These are phyloP conservation scores for Deinandra increscens DNA, from an alignment of 129 eudicot genomes.

Conservation along the genomic window DNA sequence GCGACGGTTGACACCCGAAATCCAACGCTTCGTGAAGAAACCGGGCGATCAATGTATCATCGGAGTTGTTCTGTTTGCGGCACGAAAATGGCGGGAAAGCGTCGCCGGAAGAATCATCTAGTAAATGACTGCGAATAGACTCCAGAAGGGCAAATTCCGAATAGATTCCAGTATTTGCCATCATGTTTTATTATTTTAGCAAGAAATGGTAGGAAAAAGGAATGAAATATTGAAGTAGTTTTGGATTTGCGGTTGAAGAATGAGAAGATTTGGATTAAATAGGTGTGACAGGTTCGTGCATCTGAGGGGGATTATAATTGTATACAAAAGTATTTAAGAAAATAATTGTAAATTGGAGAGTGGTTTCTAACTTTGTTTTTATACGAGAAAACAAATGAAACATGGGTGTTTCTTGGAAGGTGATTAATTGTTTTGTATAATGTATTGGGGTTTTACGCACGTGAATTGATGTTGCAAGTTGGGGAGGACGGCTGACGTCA, in stretches of 20 bases:
- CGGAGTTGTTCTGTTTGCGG: slow-evolving; percentile 50
- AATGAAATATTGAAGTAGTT: no score
- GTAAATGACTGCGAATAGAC: slow-evolving; percentile 45
- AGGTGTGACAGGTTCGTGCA: slow-evolving; percentile 40
- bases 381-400: no score
- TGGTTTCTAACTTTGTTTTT: slow-evolving; percentile 32
- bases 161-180: slow-evolving; percentile 31
- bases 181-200: slow-evolving; percentile 19
- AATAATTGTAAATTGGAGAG: no score
- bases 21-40: slow-evolving; percentile 37
- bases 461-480: slow-evolving; percentile 6
- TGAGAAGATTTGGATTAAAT: slow-evolving; percentile 28
- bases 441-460: not conserved
- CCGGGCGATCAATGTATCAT: slow-evolving; percentile 43
- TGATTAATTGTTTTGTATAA: no score
- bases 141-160: slow-evolving; percentile 61
- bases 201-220: no score
- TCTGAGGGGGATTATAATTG: not conserved
- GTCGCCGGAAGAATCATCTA: slow-evolving; percentile 47
- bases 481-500: slow-evolving; percentile 36
- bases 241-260: slow-evolving; percentile 5
- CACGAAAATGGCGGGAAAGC: no score
- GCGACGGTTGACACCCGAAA: slow-evolving; percentile 17
- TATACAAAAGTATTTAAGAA: slow-evolving; percentile 5
- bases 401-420: not conserved